Base-by-base conservation (phyloP, 164 flowering plant species). In the Kalanchoe fedtschenkoi region DNA sequence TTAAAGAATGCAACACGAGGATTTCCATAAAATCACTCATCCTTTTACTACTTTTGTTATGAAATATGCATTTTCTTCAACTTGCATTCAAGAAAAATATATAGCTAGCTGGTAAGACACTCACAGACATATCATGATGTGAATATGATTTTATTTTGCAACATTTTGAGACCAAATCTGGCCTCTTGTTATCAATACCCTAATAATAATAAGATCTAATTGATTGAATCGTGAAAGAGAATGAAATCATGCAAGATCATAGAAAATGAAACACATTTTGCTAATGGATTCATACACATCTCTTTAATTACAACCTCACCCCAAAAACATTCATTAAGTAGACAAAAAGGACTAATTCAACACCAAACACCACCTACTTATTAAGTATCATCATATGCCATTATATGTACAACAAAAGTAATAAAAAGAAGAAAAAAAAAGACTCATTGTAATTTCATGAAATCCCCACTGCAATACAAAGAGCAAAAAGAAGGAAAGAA, bases 351-450 rank as follows among this genome's bases (percentile, higher is more conserved):
- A 51, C 56, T 26, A 26, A 51, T 26, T 51, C 56, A 16, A 17
- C 56, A 51, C 56, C 56, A 51, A 51, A 51, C 56, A 51, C 32
- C 56, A 26, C 56, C 26, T 51, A 51, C 56, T 51, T 51, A 51
- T 17, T 24, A 51, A 24, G 22, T 51, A 51, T 11, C 54, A 47
- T 47, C 54, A 26, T 51, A 28, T 28, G 4, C 21, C 32, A 24
- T 24, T 19, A 47, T 24, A 51, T 10, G 11, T 51, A 51, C 54
- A 51, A 10, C 32, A 51, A 51, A 51, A 51, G 32, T 24, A 51
- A 37, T 21, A 47, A 47, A 24, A 47, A 47, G 54, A 11, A 22
- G 22, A 7, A 51, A 22, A 46, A 7, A 51, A 51, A 51, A 26
- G 56, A 51, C 56, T 51, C 56, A 13, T 26, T 51, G 56, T 26